A percentile compares a stretch with the other conserved stretches of the same genome.
phyloP scores from a whole-genome alignment of 2,329 filamentous ascomycete species.

The Neonectria neomacrospora region DNA sequence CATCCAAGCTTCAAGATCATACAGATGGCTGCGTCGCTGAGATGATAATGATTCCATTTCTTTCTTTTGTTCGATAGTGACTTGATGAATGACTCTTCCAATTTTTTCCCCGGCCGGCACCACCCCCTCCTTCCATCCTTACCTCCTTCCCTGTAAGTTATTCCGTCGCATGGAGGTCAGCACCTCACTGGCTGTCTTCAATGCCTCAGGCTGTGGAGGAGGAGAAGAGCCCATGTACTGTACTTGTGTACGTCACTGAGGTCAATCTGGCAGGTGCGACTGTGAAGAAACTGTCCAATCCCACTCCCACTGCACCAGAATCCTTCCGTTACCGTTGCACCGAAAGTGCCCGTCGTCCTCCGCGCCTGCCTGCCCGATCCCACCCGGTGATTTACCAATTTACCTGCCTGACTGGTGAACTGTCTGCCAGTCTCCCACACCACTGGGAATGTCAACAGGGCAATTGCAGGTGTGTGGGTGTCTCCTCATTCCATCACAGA shows the following conservation, averaged over 20 bases:
- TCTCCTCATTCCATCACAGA: constrained; percentile 16
- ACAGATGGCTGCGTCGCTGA: constrained; percentile 13
- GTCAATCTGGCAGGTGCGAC: constrained; percentile 20
- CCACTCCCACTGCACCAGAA: neutral
- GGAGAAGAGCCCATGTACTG: neutral
- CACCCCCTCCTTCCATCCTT: neutral
- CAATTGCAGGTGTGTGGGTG: constrained; percentile 9
- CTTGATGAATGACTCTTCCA: neutral
- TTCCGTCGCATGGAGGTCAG: constrained; percentile 7
- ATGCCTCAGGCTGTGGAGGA: neutral
- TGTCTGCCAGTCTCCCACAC: neutral
- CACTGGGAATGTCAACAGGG: constrained; percentile 1
- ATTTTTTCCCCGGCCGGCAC: neutral
- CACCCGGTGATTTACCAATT: constrained; percentile 15
- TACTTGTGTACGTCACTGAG: neutral
- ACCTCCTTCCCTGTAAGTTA: neutral
- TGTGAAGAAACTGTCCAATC: constrained; percentile 4
- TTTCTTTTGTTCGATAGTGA: constrained; percentile 7
- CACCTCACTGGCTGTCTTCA: neutral
- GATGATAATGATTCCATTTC: constrained; percentile 18
- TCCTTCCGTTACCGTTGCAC: constrained; percentile 21
- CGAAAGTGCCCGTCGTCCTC: constrained; percentile 2
- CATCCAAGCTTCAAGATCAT: constrained; percentile 10
- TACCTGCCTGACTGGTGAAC: neutral
- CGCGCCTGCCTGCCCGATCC: constrained; percentile 15